Conservation (phyloP, 805 yeast genomes). For the Cyberlindnera veronae region DNA sequence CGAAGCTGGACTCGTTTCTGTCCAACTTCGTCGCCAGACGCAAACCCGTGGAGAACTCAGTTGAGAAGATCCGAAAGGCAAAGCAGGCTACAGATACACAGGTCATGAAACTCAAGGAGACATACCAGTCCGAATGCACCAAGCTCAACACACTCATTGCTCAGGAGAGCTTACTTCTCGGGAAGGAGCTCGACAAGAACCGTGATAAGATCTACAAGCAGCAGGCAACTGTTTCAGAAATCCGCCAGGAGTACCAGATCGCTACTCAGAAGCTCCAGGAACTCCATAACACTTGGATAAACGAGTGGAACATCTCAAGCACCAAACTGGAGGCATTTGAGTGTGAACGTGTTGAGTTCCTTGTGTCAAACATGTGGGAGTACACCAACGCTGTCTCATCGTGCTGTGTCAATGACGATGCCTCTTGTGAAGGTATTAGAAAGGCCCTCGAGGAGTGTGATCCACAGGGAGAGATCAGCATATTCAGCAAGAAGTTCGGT, state of each 20-base stretch:
- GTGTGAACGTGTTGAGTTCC: constrained; percentile 63
- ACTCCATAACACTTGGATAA: constrained; percentile 57
- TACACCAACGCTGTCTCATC: constrained; percentile 72
- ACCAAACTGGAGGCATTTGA: constrained; percentile 65
- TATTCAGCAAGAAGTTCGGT: constrained; percentile 50
- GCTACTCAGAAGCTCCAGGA: constrained; percentile 51
- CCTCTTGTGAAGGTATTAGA: constrained; percentile 69
- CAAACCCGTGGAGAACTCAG: constrained; percentile 53
- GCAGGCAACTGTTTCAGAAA: constrained; percentile 37
- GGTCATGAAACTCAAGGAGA: constrained; percentile 38
- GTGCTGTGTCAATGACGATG: constrained; percentile 75
- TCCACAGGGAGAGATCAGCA: constrained; percentile 52
- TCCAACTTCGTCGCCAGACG: constrained; percentile 49
- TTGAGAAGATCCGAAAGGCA: constrained; percentile 50
- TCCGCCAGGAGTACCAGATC: constrained; percentile 55
- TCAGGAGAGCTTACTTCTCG: constrained; percentile 65
- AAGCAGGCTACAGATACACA: constrained; percentile 37
- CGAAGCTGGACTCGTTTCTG: constrained; percentile 50
- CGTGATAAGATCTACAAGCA: constrained; percentile 52
- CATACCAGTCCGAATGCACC: constrained; percentile 55
- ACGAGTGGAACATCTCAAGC: constrained; percentile 68
- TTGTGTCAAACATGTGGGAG: constrained; percentile 73
- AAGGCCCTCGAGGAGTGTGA: constrained; percentile 64
- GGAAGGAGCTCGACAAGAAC: constrained; percentile 63
- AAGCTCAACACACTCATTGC: constrained; percentile 58